Evolutionary conservation across 768 basidiomycete genomes (phyloP).

Genomic region (Tephrocybe sp.): DNA sequence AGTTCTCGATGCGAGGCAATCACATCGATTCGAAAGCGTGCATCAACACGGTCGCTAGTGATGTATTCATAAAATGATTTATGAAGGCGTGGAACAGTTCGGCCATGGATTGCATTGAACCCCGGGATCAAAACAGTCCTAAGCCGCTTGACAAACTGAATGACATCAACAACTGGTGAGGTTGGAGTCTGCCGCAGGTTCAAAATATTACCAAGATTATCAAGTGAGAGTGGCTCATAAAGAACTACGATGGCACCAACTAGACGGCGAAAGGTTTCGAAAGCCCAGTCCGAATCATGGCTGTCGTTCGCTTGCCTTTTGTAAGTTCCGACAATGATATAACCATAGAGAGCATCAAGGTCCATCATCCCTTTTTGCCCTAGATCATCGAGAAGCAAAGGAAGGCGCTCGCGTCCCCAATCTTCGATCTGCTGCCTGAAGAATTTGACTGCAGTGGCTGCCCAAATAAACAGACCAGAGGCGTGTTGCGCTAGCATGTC

Average conservation of each 20-base stretch:
- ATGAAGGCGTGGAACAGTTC: neutral
- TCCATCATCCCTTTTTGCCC: constrained; percentile 6
- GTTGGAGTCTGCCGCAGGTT: neutral
- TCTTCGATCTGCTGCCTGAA: constrained; percentile 11
- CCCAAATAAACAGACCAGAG: constrained; percentile 19
- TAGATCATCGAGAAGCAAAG: neutral
- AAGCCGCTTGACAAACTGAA: constrained; percentile 4
- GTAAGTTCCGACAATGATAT: constrained; percentile 1
- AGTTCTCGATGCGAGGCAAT: neutral
- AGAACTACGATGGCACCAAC: neutral
- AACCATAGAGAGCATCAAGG: constrained; percentile 17
- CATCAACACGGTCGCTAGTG: neutral
- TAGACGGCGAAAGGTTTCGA: constrained; percentile 7
- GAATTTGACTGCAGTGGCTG: constrained; percentile 13
- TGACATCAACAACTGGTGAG: constrained; percentile 1
- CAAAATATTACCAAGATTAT: neutral
- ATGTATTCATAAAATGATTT: constrained; percentile 11
- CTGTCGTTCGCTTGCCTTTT: no score
- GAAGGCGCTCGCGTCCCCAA: constrained; percentile 1
- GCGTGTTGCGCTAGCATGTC: constrained; percentile 5
- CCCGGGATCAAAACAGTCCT: constrained; percentile 3
- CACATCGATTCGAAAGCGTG: constrained; percentile 1
- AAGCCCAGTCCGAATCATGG: constrained; percentile 1
- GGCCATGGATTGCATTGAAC: neutral
- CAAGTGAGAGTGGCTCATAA: neutral